Percentiles rank a stretch among this genome's conserved stretches.
Evolutionary conservation across 805 yeast genomes (phyloP).

Genomic region (Priceomyces melissophilus): DNA sequence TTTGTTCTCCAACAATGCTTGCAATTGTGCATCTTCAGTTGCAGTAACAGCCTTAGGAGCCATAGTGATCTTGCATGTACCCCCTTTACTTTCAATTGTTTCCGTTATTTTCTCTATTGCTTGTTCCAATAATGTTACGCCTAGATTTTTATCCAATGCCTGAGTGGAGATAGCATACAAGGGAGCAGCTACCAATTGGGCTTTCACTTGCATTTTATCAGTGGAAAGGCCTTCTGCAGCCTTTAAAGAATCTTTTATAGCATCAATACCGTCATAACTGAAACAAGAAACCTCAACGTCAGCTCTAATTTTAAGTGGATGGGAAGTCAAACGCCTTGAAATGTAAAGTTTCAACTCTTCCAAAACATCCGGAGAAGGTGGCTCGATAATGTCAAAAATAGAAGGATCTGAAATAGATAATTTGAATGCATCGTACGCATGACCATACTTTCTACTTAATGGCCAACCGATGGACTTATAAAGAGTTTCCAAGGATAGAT

Average conservation of each 20-base stretch:
- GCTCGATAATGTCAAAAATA: slow-evolving; percentile 74
- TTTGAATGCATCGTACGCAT: slow-evolving; percentile 96
- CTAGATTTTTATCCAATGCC: slow-evolving; percentile 86
- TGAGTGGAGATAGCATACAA: slow-evolving; percentile 90
- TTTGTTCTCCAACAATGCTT: slow-evolving; percentile 89
- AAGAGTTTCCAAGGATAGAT: slow-evolving; percentile 77
- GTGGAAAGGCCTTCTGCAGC: slow-evolving; percentile 84
- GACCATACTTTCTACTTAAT: slow-evolving; percentile 89
- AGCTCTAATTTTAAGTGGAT: slow-evolving; percentile 97
- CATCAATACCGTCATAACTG: slow-evolving; percentile 96
- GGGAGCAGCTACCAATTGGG: slow-evolving; percentile 96
- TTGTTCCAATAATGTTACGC: slow-evolving; percentile 70
- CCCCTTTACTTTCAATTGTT: slow-evolving; percentile 70
- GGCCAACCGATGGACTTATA: slow-evolving; percentile 97
- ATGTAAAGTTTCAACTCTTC: slow-evolving; percentile 86
- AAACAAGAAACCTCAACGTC: slow-evolving; percentile 97
- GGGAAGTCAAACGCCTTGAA: slow-evolving; percentile 92
- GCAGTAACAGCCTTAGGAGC: slow-evolving; percentile 99
- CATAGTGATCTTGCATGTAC: slow-evolving; percentile 90
- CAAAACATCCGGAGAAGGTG: slow-evolving; percentile 72
- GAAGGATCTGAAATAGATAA: slow-evolving; percentile 88
- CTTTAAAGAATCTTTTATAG: slow-evolving; percentile 82
- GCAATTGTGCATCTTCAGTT: slow-evolving; percentile 96
- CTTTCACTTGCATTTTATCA: slow-evolving; percentile 85
- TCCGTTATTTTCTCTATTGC: slow-evolving; percentile 77